Evolutionary conservation across 2,329 filamentous ascomycete genomes (phyloP), one percentile per base, ranked within the genome.

Genomic region (Grosmannia serpens): DNA sequence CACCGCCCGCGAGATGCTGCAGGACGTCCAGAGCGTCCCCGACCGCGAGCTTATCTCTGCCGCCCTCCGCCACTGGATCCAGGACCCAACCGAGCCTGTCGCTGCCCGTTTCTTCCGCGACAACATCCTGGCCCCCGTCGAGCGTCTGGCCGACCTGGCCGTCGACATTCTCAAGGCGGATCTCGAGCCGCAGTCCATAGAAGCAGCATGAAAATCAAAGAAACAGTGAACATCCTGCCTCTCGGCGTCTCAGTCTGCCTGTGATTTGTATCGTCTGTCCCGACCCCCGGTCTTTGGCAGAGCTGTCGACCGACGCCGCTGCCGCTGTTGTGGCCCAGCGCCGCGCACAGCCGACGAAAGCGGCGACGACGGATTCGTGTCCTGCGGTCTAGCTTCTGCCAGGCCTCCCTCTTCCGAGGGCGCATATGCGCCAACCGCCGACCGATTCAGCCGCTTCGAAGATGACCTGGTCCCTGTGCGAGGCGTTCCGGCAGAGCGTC

Each of bases 31-130:
- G 62, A 70, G 70, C 57, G 66, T 82, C 10, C 66, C 67, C 0
- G 78, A 76, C 1, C 72, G 79, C 2, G 73, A 77, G 2, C 69
- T 69, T 49, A 75, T 81, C 63, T 67, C 73, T 0, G 67, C 66
- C 0, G 61, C 80, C 33, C 72, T 83, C 44, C 65, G 68, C 33
- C 66, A 69, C 5, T 82, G 80, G 75, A 68, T 65, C 27, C 66
- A 67, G 33, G 67, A 77, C 35, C 77, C 74, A 0, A 67, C 69
- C 3, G 68, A 69, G 33, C 67, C 72, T 1, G 69, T 71, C 35
- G 74, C 72, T 2, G 68, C 65, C n/a, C 65, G 68, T 1, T 82
- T 82, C 62, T 81, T 81, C 63, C 70, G 75, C 35, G 73, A 71
- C 58, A 73, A 72, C n/a, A 74, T 83, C 11, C 66, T 79, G 26